These are phyloP conservation scores for Platanthera zijinensis DNA, from an alignment of 106 monocot species.

Conservation along the genomic window DNA sequence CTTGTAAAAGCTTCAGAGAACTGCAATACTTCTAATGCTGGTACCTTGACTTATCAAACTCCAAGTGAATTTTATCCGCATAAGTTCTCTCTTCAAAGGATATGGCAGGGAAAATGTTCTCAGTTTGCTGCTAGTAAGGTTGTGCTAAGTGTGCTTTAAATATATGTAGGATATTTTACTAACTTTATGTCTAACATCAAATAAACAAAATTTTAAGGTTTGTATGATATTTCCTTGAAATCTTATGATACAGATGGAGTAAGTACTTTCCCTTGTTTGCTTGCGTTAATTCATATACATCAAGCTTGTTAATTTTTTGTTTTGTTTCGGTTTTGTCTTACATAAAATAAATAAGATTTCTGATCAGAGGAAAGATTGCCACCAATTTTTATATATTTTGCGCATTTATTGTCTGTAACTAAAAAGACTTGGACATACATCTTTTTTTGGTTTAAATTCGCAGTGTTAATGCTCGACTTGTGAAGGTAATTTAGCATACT, in stretches of 20 bases:
- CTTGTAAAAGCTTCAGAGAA: constrained; percentile 31
- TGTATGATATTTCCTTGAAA: neutral
- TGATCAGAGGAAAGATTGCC: neutral
- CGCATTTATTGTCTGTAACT: neutral
- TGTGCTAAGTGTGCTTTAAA: constrained; percentile 3
- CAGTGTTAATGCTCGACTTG: neutral
- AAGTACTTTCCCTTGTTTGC: neutral
- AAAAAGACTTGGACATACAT: neutral
- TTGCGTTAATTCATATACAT: neutral
- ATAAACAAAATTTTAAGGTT: neutral
- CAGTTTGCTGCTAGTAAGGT: constrained; percentile 91
- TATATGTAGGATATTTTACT: neutral
- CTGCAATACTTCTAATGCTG: constrained; percentile 15
- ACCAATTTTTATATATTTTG: neutral
- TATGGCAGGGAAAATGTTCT: constrained; percentile 90
- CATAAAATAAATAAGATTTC: neutral
- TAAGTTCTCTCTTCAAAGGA: constrained; percentile 57
- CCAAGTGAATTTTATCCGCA: constrained; percentile 20
- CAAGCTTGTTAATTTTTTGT: neutral
- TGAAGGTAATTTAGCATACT: neutral
- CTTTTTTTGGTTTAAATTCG: neutral
- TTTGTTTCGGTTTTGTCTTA: neutral
- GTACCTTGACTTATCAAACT: constrained; percentile 9
- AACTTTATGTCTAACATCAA: too few species aligned
- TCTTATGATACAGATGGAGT: neutral